A percentile compares a stretch with the other conserved stretches of the same genome.
Conservation (phyloP, 306 rosid species). For the Benincasa hispida region DNA sequence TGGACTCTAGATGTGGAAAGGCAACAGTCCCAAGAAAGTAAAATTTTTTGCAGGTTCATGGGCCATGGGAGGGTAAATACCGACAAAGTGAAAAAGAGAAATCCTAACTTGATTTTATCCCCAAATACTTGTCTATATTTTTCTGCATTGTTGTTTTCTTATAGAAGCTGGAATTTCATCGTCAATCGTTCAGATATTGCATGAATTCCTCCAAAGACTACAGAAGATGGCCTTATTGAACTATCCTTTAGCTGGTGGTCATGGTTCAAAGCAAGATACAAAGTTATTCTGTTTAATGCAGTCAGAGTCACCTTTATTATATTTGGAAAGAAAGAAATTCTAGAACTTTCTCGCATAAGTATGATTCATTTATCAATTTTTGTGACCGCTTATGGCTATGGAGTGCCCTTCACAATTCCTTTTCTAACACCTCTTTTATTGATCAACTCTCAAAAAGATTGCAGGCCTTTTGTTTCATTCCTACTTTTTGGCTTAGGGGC, state of each 20-base stretch:
- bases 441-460: not conserved
- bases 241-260: not conserved
- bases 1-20: not conserved
- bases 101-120: not conserved
- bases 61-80: not conserved
- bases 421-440: not conserved
- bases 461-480: not conserved
- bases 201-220: not conserved
- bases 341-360: not conserved
- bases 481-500: not conserved
- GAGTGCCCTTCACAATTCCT: not conserved
- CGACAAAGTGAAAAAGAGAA: not conserved
- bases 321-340: not conserved
- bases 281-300: not conserved
- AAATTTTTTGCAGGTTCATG: not conserved
- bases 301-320: not conserved
- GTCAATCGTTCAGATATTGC: not conserved
- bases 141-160: not conserved
- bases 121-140: not conserved
- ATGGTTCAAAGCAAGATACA: not conserved
- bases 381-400: not conserved
- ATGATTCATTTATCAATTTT: not conserved
- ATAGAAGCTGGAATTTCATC: not conserved
- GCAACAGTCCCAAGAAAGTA: not conserved
- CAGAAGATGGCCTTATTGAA: not conserved